These are phyloP conservation scores for Ceratobasidium sp. DNA, from an alignment of 1,284 basidiomycete species.

Conservation along the genomic window DNA sequence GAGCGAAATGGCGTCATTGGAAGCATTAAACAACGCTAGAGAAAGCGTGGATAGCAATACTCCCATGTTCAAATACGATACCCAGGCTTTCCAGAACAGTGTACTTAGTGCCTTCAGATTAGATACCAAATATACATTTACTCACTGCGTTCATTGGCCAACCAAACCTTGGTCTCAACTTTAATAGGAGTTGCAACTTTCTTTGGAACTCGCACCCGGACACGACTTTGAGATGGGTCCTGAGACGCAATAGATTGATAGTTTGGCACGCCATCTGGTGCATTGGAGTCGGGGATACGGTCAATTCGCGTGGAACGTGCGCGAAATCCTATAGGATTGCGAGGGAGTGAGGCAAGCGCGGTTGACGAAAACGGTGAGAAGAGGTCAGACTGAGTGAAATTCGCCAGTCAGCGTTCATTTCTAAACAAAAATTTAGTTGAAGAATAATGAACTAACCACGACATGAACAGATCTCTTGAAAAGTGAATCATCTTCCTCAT, in stretches of 20 bases:
- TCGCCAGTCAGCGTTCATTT: slow-evolving; percentile 52
- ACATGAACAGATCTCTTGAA: slow-evolving; percentile 39
- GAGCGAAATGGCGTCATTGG: slow-evolving; percentile 76
- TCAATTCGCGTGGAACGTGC: slow-evolving; percentile 66
- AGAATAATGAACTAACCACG: background rate
- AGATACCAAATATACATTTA: slow-evolving; percentile 35
- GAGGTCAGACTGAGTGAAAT: slow-evolving; percentile 64
- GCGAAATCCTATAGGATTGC: slow-evolving; percentile 60
- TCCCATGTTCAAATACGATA: slow-evolving; percentile 89
- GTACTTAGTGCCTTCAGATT: background rate
- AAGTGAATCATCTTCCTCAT: slow-evolving; percentile 37
- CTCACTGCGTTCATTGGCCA: slow-evolving; percentile 95
- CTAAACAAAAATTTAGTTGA: background rate
- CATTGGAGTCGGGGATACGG: slow-evolving; percentile 44
- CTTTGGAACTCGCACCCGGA: slow-evolving; percentile 77
- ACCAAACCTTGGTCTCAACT: slow-evolving; percentile 98
- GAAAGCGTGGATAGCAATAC: slow-evolving; percentile 88
- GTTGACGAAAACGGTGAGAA: slow-evolving; percentile 75
- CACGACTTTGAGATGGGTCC: slow-evolving; percentile 57
- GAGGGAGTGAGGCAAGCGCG: slow-evolving; percentile 73
- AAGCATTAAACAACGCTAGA: slow-evolving; percentile 88
- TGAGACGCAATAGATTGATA: slow-evolving; percentile 49
- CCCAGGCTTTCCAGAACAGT: slow-evolving; percentile 70
- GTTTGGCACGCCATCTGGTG: slow-evolving; percentile 72
- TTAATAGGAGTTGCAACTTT: slow-evolving; percentile 90